These are phyloP conservation scores for Salix dunnii DNA, from an alignment of 345 rosid genomes.

Conservation along the genomic window DNA sequence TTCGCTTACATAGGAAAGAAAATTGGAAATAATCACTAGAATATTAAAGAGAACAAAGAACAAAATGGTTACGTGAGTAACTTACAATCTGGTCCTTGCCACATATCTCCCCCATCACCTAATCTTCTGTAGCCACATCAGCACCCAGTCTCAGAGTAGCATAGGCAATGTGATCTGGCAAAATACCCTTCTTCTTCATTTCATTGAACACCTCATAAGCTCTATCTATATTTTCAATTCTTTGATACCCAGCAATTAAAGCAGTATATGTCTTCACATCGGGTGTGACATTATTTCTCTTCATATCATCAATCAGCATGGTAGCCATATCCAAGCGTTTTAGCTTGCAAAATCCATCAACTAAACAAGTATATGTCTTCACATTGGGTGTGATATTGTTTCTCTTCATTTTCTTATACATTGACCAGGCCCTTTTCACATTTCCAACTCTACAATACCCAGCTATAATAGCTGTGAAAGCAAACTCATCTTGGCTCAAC, in stretches of 20 bases:
- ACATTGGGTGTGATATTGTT: constrained; percentile 36
- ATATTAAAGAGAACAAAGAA: neutral
- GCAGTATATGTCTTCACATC: constrained; percentile 43
- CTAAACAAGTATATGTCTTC: constrained; percentile 47
- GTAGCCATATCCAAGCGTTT: constrained; percentile 42
- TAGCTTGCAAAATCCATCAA: constrained; percentile 44
- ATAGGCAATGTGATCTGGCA: constrained; percentile 27
- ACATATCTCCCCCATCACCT: neutral
- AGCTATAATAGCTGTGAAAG: constrained; percentile 42
- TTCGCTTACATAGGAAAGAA: too few relatives aligned
- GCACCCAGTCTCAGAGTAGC: neutral
- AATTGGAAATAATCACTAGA: neutral
- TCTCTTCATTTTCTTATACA: constrained; percentile 30
- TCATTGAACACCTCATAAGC: constrained; percentile 37
- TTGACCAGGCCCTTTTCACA: constrained; percentile 37
- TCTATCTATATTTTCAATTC: constrained; percentile 24
- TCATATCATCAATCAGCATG: constrained; percentile 42
- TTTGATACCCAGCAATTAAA: constrained; percentile 38
- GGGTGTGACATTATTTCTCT: constrained; percentile 26
- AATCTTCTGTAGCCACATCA: neutral
- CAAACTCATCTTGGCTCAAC: constrained; percentile 36
- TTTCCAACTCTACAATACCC: constrained; percentile 45
- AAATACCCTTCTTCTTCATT: constrained; percentile 39
- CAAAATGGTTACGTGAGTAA: neutral
- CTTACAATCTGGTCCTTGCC: neutral